These are phyloP conservation scores for Mycena galopus DNA, from an alignment of 768 basidiomycete genomes.

Conservation along the genomic window DNA sequence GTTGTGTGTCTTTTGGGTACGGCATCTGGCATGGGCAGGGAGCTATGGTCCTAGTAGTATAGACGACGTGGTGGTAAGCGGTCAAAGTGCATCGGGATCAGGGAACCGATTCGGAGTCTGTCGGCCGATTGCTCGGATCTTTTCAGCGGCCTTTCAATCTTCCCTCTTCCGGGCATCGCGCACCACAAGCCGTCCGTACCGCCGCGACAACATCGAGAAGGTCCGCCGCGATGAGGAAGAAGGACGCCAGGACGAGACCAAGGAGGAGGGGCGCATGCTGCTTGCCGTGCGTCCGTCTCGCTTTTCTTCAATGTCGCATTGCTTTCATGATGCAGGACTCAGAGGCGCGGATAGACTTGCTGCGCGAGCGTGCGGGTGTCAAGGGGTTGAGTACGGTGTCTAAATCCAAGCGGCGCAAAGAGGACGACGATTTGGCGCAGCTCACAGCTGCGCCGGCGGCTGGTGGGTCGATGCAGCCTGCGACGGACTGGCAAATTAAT, in stretches of 20 bases:
- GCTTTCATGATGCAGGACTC: constrained; percentile 67
- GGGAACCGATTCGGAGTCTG: too few species aligned
- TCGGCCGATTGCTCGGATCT: too few species aligned
- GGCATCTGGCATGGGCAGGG: too few species aligned
- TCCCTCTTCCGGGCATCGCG: too few species aligned
- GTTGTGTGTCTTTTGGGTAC: too few species aligned
- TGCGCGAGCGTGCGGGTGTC: constrained; percentile 73
- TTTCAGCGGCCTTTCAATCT: too few species aligned
- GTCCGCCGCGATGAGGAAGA: constrained; percentile 88
- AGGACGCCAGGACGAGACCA: constrained; percentile 74
- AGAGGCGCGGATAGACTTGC: constrained; percentile 78
- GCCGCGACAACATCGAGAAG: constrained; percentile 86
- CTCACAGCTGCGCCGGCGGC: constrained; percentile 38
- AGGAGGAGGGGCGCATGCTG: constrained; percentile 77
- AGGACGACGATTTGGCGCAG: constrained; percentile 54
- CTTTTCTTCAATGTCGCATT: constrained; percentile 32
- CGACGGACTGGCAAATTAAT: constrained; percentile 81
- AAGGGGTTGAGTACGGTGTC: too few species aligned
- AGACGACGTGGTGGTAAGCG: too few species aligned
- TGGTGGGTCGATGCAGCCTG: constrained; percentile 46
- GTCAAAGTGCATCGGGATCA: too few species aligned
- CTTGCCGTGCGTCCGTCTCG: constrained; percentile 78
- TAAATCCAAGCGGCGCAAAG: constrained; percentile 54
- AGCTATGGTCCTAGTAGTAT: too few species aligned
- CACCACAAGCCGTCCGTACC: constrained; percentile 91